Conservation (phyloP, 2,329 filamentous ascomycete species). For the Ascochyta fabae region DNA sequence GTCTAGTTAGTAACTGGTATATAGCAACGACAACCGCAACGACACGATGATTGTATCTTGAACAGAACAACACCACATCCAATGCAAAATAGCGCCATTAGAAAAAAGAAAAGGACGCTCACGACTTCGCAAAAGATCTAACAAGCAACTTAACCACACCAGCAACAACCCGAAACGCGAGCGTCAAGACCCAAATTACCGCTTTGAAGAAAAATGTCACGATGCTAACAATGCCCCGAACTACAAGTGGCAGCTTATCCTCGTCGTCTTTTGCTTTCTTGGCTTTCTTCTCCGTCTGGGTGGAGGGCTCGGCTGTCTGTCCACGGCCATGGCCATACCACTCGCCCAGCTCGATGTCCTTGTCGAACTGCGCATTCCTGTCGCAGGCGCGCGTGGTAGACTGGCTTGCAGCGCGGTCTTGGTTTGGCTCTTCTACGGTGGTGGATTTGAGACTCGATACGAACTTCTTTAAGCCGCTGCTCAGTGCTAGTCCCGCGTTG, state of each 20-base stretch:
- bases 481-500: slow-evolving; percentile 26
- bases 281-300: slow-evolving; percentile 34
- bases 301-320: slow-evolving; percentile 16
- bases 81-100: too few species aligned
- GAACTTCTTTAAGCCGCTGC: slow-evolving; percentile 16
- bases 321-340: slow-evolving; percentile 38
- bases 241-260: slow-evolving; percentile 48
- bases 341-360: slow-evolving; percentile 47
- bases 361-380: slow-evolving; percentile 35
- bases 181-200: slow-evolving; percentile 50
- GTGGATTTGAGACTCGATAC: slow-evolving; percentile 24
- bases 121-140: too few species aligned
- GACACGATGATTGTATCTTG: too few species aligned
- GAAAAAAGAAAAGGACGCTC: too few species aligned
- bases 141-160: slow-evolving; percentile 48
- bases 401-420: slow-evolving; percentile 19
- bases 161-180: slow-evolving; percentile 51
- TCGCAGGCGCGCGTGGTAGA: neutral
- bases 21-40: too few species aligned
- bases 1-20: too few species aligned
- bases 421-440: slow-evolving; percentile 11
- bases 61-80: too few species aligned
- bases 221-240: slow-evolving; percentile 48
- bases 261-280: slow-evolving; percentile 40
- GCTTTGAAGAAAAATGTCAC: slow-evolving; percentile 52